Evolutionary conservation across 495 filamentous ascomycete genomes (phyloP).

Genomic region (Amniculicola lignicola): DNA sequence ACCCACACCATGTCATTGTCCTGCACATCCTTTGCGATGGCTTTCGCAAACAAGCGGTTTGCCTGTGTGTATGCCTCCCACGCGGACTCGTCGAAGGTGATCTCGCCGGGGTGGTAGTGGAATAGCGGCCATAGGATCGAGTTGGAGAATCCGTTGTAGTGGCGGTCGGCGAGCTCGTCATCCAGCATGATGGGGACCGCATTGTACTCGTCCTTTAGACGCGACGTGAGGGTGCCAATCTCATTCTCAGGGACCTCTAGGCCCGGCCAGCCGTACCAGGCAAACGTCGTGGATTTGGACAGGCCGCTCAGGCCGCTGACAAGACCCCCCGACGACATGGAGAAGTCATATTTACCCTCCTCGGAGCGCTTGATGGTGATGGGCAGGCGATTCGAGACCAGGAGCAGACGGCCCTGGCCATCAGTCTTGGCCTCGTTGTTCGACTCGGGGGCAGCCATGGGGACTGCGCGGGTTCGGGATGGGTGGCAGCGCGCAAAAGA

Average conservation of each 20-base stretch:
- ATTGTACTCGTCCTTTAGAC: conserved; percentile 49
- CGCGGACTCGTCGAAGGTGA: conserved; percentile 79
- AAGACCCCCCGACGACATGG: conserved; percentile 91
- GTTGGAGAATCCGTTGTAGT: conserved; percentile 66
- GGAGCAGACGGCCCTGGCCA: conserved; percentile 62
- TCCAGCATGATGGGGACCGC: conserved; percentile 56
- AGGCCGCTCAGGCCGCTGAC: conserved; percentile 88
- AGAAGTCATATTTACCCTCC: conserved; percentile 77
- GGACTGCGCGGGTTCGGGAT: neutral
- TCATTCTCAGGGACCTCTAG: conserved; percentile 60
- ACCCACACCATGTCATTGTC: conserved; percentile 89
- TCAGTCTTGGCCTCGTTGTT: conserved; percentile 13
- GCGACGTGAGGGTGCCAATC: conserved; percentile 38
- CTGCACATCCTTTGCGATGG: conserved; percentile 66
- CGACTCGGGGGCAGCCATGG: conserved; percentile 35
- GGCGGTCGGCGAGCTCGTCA: conserved; percentile 52
- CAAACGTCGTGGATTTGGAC: conserved; percentile 85
- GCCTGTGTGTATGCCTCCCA: conserved; percentile 87
- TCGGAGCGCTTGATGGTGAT: conserved; percentile 92
- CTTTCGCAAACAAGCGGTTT: conserved; percentile 80
- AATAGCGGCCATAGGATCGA: conserved; percentile 94
- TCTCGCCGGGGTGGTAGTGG: conserved; percentile 93
- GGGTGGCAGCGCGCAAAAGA: too few species aligned
- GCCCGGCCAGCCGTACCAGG: conserved; percentile 98
- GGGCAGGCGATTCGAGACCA: conserved; percentile 89